Conservation (phyloP, 2,329 filamentous ascomycete species). For the Penicillium corylophilum region DNA sequence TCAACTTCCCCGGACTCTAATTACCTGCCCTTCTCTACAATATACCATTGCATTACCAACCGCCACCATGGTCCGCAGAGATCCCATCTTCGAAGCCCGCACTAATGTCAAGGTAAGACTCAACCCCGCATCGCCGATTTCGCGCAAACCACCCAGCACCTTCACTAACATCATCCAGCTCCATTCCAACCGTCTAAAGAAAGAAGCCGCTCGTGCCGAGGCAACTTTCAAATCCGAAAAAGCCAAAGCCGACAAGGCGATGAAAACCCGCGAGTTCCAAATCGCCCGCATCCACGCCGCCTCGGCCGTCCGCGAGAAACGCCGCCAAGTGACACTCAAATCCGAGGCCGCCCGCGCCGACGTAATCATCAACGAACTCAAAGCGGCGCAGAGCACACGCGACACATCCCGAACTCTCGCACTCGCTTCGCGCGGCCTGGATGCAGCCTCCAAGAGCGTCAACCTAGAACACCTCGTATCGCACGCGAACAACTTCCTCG, state of each 20-base stretch:
- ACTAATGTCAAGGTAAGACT: conserved; percentile 43
- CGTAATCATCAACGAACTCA: conserved; percentile 50
- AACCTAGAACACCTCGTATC: conserved; percentile 46
- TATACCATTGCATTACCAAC: not conserved
- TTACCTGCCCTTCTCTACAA: not conserved
- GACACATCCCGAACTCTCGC: conserved; percentile 48
- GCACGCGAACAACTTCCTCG: conserved; percentile 45
- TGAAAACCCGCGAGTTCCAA: conserved; percentile 50
- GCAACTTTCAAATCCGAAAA: conserved; percentile 49
- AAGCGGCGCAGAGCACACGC: conserved; percentile 49
- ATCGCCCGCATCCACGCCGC: conserved; percentile 51
- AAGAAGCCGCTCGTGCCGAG: conserved; percentile 48
- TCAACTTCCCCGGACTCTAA: not conserved
- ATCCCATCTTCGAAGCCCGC: conserved; percentile 44
- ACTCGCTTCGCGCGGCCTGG: conserved; percentile 45
- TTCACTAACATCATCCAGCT: conserved; percentile 30
- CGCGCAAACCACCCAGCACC: not conserved
- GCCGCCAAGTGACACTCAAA: conserved; percentile 46
- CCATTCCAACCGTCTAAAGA: conserved; percentile 49
- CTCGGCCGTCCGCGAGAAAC: conserved; percentile 48
- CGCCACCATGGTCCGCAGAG: conserved; percentile 40
- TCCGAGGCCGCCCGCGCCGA: conserved; percentile 49
- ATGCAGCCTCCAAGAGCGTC: conserved; percentile 46
- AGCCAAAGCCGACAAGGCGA: conserved; percentile 48
- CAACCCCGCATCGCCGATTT: not conserved